A percentile compares a stretch with the other conserved stretches of the same genome.
Evolutionary conservation across 2,329 filamentous ascomycete species (phyloP).

Genomic region (Aureobasidium musti): DNA sequence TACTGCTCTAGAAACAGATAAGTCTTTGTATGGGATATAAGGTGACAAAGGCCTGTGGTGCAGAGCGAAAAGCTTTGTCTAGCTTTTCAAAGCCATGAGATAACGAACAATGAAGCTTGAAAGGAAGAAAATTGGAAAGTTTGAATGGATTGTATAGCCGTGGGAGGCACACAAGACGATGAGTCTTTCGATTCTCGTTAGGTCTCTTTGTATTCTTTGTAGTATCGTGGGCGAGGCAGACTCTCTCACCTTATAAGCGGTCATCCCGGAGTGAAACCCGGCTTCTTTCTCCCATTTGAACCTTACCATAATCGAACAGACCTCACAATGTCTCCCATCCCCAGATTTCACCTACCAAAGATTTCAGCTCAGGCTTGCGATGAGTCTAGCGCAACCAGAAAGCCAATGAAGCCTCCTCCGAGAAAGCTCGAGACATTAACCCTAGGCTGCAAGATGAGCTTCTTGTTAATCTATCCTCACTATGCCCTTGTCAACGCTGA

Average conservation of each 20-base stretch:
- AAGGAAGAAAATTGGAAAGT: neutral
- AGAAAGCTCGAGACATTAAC: neutral
- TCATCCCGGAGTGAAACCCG: too few species aligned
- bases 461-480: neutral
- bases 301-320: neutral
- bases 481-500: neutral
- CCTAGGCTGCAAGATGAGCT: conserved; percentile 4
- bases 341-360: neutral
- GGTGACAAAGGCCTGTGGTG: neutral
- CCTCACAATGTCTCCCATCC: neutral
- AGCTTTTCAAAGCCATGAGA: neutral
- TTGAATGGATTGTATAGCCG: neutral
- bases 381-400: neutral
- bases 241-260: neutral
- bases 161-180: neutral
- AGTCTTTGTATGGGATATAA: neutral
- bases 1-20: neutral
- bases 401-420: neutral
- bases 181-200: too few species aligned
- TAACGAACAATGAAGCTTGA: neutral
- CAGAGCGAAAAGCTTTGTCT: neutral
- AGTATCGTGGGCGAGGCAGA: neutral
- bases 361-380: neutral
- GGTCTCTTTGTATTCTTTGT: neutral
- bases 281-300: neutral